phyloP scores from a whole-genome alignment of 495 filamentous ascomycete species.

The Podospora pseudoanserina region DNA sequence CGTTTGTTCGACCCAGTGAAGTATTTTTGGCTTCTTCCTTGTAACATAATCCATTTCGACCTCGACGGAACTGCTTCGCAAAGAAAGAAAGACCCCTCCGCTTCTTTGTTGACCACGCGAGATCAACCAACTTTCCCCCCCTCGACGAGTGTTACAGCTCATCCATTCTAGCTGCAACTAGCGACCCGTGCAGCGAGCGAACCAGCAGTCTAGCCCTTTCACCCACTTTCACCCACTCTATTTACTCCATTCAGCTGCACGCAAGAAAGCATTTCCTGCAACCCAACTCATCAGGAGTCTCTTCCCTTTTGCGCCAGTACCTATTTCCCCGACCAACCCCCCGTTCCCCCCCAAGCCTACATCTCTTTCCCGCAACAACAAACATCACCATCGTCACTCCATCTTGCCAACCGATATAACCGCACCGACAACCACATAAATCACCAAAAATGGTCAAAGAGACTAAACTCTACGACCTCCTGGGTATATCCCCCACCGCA shows the following conservation, averaged over 20 bases:
- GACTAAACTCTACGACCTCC: conserved; percentile 77
- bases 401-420: neutral
- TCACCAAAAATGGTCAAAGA: conserved; percentile 71
- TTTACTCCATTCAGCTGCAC: conserved; percentile 14
- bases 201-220: conserved; percentile 10
- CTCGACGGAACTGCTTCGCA: conserved; percentile 5
- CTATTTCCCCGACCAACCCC: conserved; percentile 3
- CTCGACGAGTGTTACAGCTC: conserved; percentile 9
- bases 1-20: neutral
- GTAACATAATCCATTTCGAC: neutral
- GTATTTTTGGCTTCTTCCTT: conserved; percentile 6
- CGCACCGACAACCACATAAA: neutral
- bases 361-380: neutral
- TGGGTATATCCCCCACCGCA: conserved; percentile 72
- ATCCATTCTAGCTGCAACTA: conserved; percentile 17
- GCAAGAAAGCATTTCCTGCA: conserved; percentile 12
- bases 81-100: conserved; percentile 8
- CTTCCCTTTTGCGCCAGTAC: conserved; percentile 1
- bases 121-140: conserved; percentile 14
- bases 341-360: neutral
- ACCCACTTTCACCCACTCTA: conserved; percentile 4
- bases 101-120: conserved; percentile 11
- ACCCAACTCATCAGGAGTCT: conserved; percentile 19
- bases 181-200: conserved; percentile 18
- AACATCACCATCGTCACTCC: neutral